Evolutionary conservation across 2,329 filamentous ascomycete species (phyloP), one percentile per base, ranked within the genome.

Genomic region (Colletotrichum orchidophilum): DNA sequence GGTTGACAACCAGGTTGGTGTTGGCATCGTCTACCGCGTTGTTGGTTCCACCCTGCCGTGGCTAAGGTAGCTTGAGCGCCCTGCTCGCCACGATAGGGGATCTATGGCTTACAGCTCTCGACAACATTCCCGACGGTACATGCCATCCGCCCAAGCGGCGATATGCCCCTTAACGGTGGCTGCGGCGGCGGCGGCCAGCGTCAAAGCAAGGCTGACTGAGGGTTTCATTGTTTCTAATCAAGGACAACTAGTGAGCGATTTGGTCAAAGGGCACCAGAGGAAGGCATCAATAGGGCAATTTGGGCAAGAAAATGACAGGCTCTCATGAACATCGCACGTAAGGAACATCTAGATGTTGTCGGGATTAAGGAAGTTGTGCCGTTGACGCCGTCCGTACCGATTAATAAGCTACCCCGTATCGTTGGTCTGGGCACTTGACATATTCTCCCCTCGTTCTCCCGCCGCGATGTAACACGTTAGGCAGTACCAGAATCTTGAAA

Each of bases 281-380:
- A 18, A 3, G 18, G 39, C 8, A 9, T 8, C 39, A 42, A 42
- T 18, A 8, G 15, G 4, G 15, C 18, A 24, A 2, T 9, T 21
- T 4, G 1, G 3, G 3, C n/a, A n/a, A 12, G n/a, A 11, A 0
- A n/a, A 18, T 5, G 9, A 24, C 18, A 24, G 11, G 21, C 11
- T 24, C n/a, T 8, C 3, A 15, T 13, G 11, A 21, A 24, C 1
- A 13, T 21, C 11, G 13, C 26, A 7, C 12, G 39, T 12, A n/a
- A 46, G n/a, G 42, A 8, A 9, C 26, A 6, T n/a, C 24, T 27
- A 5, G 6, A 13, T 1, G 31, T 21, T 2, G 21, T 63, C 18
- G 15, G 21, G 27, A 29, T 39, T 29, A 63, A 39, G 2, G 15
- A 60, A 46, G 33, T 39, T n/a, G 35, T 58, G 55, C n/a, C 55